These are phyloP conservation scores for Phylloboletellus chloephorus DNA, from an alignment of 1,284 basidiomycete species.

Conservation along the genomic window DNA sequence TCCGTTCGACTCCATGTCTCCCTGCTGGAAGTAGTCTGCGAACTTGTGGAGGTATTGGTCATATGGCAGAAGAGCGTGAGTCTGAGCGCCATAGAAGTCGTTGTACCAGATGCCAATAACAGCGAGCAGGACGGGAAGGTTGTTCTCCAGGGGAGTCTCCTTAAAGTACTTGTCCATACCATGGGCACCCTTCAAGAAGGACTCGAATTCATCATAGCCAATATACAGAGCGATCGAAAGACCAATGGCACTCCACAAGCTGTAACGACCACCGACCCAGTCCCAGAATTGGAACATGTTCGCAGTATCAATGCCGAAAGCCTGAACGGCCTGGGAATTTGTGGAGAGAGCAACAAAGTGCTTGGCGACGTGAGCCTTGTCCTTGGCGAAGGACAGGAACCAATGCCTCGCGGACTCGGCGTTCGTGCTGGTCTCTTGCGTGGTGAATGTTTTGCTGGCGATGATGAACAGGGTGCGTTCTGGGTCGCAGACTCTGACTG, in stretches of 20 bases:
- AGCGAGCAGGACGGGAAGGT: slow-evolving; percentile 89
- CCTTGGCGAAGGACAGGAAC: slow-evolving; percentile 85
- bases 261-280: slow-evolving; percentile 99
- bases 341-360: slow-evolving; percentile 98
- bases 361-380: slow-evolving; percentile 92
- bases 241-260: slow-evolving; percentile 97
- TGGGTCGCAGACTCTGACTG: slow-evolving; percentile 75
- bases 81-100: slow-evolving; percentile 95
- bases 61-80: slow-evolving; percentile 92
- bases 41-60: slow-evolving; percentile 99
- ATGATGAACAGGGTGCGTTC: slow-evolving; percentile 97
- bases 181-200: slow-evolving; percentile 88
- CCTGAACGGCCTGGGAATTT: slow-evolving; percentile 90
- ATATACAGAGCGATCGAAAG: slow-evolving; percentile 90
- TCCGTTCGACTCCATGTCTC: slow-evolving; percentile 99
- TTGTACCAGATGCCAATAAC: slow-evolving; percentile 98
- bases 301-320: slow-evolving; percentile 86
- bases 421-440: slow-evolving; percentile 99
- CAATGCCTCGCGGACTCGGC: slow-evolving; percentile 90
- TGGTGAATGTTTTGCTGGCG: slow-evolving; percentile 98
- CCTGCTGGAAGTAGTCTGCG: slow-evolving; percentile 99
- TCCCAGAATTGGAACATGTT: slow-evolving; percentile 99
- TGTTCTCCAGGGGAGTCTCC: slow-evolving; percentile 82
- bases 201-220: slow-evolving; percentile 92
- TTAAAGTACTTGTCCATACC: slow-evolving; percentile 98